These are phyloP conservation scores for Kazachstania sp. DNA, from an alignment of 1,139 yeast species.

Conservation along the genomic window DNA sequence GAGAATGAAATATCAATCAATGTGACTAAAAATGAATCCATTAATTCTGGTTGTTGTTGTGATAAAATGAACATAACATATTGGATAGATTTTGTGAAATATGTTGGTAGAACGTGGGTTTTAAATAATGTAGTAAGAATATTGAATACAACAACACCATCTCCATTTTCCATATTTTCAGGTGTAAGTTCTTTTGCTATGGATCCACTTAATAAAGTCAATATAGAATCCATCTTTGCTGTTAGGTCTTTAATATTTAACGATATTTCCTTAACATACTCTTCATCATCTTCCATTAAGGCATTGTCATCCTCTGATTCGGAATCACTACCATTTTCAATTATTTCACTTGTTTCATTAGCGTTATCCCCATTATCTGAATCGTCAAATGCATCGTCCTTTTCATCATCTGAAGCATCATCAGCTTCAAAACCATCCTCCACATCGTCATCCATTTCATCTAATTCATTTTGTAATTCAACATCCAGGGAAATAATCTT, in stretches of 20 bases:
- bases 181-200: conserved; percentile 44
- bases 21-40: conserved; percentile 77
- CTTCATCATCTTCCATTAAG: conserved; percentile 36
- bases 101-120: conserved; percentile 81
- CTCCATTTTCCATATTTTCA: conserved; percentile 48
- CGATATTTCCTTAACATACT: conserved; percentile 40
- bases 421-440: conserved; percentile 66
- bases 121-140: conserved; percentile 70
- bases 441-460: conserved; percentile 73
- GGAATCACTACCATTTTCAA: conserved; percentile 58
- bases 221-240: conserved; percentile 59
- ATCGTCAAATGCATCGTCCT: conserved; percentile 15
- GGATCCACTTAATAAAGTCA: conserved; percentile 46
- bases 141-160: conserved; percentile 66
- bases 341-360: conserved; percentile 39
- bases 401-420: conserved; percentile 53
- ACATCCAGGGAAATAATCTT: conserved; percentile 81
- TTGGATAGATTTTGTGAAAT: conserved; percentile 84
- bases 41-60: conserved; percentile 71
- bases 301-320: conserved; percentile 27
- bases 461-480: conserved; percentile 83
- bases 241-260: conserved; percentile 49
- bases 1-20: conserved; percentile 76
- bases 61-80: conserved; percentile 74
- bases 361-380: conserved; percentile 39